Base-by-base conservation (phyloP, 1,284 basidiomycete genomes). In the Wolfiporia cocos region DNA sequence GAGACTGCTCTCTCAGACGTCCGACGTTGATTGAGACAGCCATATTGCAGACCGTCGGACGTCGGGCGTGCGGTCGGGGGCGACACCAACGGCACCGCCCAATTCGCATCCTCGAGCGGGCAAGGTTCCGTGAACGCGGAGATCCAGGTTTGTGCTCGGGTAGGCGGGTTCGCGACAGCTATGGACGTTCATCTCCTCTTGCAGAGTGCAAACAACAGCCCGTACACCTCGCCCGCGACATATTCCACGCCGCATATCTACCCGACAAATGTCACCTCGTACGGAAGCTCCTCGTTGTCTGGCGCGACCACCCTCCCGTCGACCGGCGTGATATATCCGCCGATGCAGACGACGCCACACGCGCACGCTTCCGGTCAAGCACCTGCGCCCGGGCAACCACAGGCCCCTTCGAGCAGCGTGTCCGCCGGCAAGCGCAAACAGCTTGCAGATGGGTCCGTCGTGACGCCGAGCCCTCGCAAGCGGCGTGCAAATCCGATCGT, bases 391-490 rank as follows among this genome's bases (percentile, higher is more conserved):
- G 14, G 26, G n/a, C n/a, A n/a, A n/a, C 26, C 26, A 9, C 9
- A 14, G 9, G 14, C 26, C 7, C 26, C 26, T 9, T 28, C 26
- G 7, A 28, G 9, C 14, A 28, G 26, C 26, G 26, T 14, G 26
- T 7, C 17, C 10, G 36, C 36, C 5, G 36, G 10, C 11, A 39
- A 39, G 29, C 30, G 38, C 38, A 31, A 33, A 29, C 28, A 34
- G 20, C 37, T 29, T 15, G 47, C 44, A 3, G 47, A 56, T 21
- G 43, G 42, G 10, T 34, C 32, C 2, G 5, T 23, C 19, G n/a
- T n/a, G n/a, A 24, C 7, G n/a, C 10, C 42, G 19, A 48, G 48
- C 30, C 41, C 43, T 15, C 17, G 38, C 26, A 54, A 52, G 37
- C 46, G 50, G 15, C 50, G 48, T 2, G n/a, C 22, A 6, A 31